These are phyloP conservation scores for Teunomyces kruisii DNA, from an alignment of 805 yeast genomes.

Conservation along the genomic window DNA sequence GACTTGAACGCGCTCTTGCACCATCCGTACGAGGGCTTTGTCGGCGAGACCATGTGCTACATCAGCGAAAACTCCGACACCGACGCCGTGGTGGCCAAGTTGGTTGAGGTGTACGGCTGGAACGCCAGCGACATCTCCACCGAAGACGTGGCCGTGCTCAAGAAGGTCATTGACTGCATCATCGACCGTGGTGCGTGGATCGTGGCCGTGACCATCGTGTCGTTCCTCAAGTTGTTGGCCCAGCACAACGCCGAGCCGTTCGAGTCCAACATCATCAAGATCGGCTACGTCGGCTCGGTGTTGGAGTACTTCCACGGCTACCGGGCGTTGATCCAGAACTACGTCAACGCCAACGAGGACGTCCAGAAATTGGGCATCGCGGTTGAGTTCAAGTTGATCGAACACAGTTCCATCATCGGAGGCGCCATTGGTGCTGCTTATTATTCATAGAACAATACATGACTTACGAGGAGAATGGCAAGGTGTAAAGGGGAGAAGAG, in stretches of 20 bases:
- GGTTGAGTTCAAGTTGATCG: conserved; percentile 40
- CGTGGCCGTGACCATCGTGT: conserved; percentile 41
- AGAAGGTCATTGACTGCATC: conserved; percentile 34
- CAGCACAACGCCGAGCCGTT: conserved; percentile 18
- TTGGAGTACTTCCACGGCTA: conserved; percentile 43
- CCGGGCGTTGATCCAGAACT: conserved; percentile 25
- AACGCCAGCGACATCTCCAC: conserved; percentile 13
- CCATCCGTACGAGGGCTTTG: conserved; percentile 28
- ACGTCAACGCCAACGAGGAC: conserved; percentile 24
- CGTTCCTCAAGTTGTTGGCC: conserved; percentile 30
- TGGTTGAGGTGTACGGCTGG: conserved; percentile 24
- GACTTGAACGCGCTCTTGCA: conserved; percentile 13
- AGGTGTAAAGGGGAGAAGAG: too few relatives aligned
- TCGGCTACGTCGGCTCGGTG: conserved; percentile 55
- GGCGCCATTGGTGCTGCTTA: conserved; percentile 54
- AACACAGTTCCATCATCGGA: conserved; percentile 51
- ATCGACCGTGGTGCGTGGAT: conserved; percentile 46
- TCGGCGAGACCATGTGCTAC: conserved; percentile 43
- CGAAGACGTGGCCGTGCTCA: conserved; percentile 28
- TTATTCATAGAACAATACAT: conserved; percentile 4
- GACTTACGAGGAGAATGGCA: too few relatives aligned
- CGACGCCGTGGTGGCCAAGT: conserved; percentile 15
- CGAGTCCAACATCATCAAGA: conserved; percentile 21
- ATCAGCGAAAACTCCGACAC: conserved; percentile 30
- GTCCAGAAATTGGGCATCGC: conserved; percentile 23